phyloP scores from a whole-genome alignment of 1,284 basidiomycete genomes.

The Cerrena zonata region DNA sequence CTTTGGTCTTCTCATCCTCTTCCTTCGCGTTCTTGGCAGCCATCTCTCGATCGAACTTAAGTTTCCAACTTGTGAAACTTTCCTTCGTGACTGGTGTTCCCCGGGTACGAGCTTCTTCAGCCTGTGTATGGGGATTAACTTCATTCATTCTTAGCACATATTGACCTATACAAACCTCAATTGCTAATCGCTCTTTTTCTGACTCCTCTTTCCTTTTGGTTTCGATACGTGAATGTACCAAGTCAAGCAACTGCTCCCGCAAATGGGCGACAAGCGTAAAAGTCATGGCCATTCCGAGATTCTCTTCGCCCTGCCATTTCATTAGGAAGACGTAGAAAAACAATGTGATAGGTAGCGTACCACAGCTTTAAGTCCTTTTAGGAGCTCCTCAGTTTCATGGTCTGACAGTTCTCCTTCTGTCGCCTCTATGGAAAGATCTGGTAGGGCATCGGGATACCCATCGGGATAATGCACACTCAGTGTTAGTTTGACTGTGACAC shows the following conservation, averaged over 20 bases:
- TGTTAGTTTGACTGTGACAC: constrained; percentile 62
- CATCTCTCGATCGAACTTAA: constrained; percentile 69
- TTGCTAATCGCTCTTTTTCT: constrained; percentile 64
- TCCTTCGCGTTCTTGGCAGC: constrained; percentile 55
- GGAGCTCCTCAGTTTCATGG: constrained; percentile 48
- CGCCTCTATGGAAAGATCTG: constrained; percentile 64
- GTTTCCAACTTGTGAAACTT: constrained; percentile 79
- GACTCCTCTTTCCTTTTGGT: constrained; percentile 56
- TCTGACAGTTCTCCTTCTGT: constrained; percentile 68
- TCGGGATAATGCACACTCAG: constrained; percentile 69
- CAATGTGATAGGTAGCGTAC: constrained; percentile 39
- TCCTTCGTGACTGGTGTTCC: constrained; percentile 86
- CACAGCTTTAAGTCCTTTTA: constrained; percentile 56
- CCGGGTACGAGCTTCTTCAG: constrained; percentile 80
- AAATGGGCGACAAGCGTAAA: constrained; percentile 89
- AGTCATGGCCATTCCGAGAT: constrained; percentile 95
- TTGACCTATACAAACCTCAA: constrained; percentile 54
- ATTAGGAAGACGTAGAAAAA: constrained; percentile 6
- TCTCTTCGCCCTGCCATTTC: constrained; percentile 74
- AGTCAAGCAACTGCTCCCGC: constrained; percentile 66
- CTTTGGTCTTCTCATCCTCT: constrained; percentile 80
- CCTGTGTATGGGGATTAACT: constrained; percentile 40
- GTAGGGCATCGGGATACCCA: constrained; percentile 72
- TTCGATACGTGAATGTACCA: constrained; percentile 59
- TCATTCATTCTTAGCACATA: neutral